Conservation (phyloP, 805 yeast species). For the Saturnispora serradocipensis region DNA sequence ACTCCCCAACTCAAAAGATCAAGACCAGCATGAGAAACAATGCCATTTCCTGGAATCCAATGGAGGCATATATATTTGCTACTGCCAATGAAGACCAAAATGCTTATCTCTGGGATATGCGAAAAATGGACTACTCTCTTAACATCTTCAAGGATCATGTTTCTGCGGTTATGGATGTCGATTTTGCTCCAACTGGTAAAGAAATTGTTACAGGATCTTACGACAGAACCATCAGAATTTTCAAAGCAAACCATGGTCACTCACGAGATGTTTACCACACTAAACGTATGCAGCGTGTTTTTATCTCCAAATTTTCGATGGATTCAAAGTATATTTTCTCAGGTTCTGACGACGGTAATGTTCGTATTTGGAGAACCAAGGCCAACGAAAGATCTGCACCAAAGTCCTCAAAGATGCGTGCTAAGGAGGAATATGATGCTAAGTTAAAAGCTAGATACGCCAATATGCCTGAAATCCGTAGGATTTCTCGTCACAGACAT, state of each 20-base stretch:
- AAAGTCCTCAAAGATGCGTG: conserved; percentile 69
- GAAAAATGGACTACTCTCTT: conserved; percentile 71
- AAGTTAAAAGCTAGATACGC: conserved; percentile 88
- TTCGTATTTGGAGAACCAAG: conserved; percentile 84
- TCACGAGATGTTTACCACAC: conserved; percentile 94
- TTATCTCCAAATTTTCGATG: conserved; percentile 74
- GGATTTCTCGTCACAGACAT: conserved; percentile 89
- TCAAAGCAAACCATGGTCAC: conserved; percentile 64
- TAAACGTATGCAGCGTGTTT: conserved; percentile 93
- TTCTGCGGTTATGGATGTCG: conserved; percentile 89
- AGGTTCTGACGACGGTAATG: conserved; percentile 95
- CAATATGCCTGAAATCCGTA: conserved; percentile 91
- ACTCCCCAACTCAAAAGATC: conserved; percentile 86
- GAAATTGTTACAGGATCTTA: conserved; percentile 93
- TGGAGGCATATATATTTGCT: conserved; percentile 92
- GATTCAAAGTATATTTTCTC: conserved; percentile 80
- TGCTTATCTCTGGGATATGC: conserved; percentile 91
- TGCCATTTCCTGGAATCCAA: conserved; percentile 91
- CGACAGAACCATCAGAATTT: conserved; percentile 86
- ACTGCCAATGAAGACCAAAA: conserved; percentile 93
- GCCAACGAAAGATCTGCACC: conserved; percentile 80
- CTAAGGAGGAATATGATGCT: conserved; percentile 81
- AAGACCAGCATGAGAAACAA: conserved; percentile 77
- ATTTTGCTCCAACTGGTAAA: conserved; percentile 94
- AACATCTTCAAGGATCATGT: conserved; percentile 93